Evolutionary conservation across 129 eudicot species (phyloP), one percentile per base, ranked within the genome.

Genomic region (Flaveria sonorensis): DNA sequence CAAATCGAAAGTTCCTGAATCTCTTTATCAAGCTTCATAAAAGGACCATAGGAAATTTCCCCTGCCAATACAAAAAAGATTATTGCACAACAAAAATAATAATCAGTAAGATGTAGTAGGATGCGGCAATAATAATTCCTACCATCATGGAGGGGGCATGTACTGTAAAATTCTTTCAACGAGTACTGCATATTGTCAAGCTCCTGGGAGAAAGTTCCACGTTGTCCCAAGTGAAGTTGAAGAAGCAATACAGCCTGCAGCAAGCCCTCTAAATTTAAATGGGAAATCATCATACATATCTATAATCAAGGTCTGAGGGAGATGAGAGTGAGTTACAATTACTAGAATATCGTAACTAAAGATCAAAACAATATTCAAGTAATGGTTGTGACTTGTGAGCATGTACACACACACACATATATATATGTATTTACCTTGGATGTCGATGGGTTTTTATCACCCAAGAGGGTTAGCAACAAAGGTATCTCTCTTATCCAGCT

Each of bases 401-500:
- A 36, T 36, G 40, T 36, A 36, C 40, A 36, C 40, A 36, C 39
- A 32, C 32, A 28, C 32, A 28, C 30, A 21, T 20, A 13, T 3
- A 28, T 57, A 2, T 57, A 30, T 59, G 1, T 24, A 7, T 30
- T 61, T 68, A 92, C 97, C 94, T 81, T 85, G 13, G 96, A 86
- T 43, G 75, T 74, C 3, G 48, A 46, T 32, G 87, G 90, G 59
- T 78, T 81, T 71, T 85, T 83, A 82, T 85, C 90, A 71, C 85
- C 98, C 46, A 92, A 83, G 14, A 45, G 77, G 69, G 76, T 79
- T 52, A 92, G 85, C 81, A 92, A 73, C 67, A 73, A 62, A 64
- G 98, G 90, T 72, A 92, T 92, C 85, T 88, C 88, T 60, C 82
- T 72, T 57, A 90, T 85, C 98, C 98, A 92, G 10, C 66, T 65